Conservation (phyloP, 139 green algal species). For the Chlorella sorokiniana region DNA sequence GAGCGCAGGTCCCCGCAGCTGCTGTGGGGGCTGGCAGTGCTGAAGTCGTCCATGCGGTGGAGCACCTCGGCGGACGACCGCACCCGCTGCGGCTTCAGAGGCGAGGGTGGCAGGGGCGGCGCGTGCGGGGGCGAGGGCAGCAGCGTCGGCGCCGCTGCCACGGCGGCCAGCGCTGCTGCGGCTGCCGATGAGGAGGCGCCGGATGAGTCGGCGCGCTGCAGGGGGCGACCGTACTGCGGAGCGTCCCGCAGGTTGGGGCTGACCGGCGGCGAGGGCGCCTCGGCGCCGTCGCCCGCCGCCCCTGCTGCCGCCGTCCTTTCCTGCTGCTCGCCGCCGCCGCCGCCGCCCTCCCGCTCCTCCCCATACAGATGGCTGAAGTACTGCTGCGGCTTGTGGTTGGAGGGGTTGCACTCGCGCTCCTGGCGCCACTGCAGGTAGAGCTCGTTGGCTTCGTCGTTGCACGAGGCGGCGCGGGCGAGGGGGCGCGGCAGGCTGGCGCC, state of each 20-base stretch:
- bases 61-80: neutral
- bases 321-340: neutral
- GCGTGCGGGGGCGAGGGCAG: too few relatives aligned
- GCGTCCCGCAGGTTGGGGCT: conserved; percentile 7
- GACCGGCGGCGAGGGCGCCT: neutral
- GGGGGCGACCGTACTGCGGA: neutral
- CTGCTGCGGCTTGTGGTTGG: conserved; percentile 25
- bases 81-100: neutral
- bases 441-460: conserved; percentile 49
- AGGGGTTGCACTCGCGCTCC: conserved; percentile 35
- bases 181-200: neutral
- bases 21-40: conserved; percentile 1
- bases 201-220: neutral
- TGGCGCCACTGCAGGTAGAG: conserved; percentile 13
- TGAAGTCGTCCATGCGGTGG: neutral
- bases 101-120: too few relatives aligned
- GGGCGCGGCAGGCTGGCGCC: neutral
- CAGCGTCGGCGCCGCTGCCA: too few relatives aligned
- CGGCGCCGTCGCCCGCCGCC: neutral
- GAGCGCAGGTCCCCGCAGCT: conserved; percentile 3
- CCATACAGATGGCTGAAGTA: conserved; percentile 39
- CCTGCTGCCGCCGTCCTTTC: neutral
- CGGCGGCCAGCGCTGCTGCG: neutral
- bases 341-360: neutral
- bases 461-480: conserved; percentile 35